Evolutionary conservation across 148 eudicot genomes (phyloP).

Genomic region (Rheum nobile): DNA sequence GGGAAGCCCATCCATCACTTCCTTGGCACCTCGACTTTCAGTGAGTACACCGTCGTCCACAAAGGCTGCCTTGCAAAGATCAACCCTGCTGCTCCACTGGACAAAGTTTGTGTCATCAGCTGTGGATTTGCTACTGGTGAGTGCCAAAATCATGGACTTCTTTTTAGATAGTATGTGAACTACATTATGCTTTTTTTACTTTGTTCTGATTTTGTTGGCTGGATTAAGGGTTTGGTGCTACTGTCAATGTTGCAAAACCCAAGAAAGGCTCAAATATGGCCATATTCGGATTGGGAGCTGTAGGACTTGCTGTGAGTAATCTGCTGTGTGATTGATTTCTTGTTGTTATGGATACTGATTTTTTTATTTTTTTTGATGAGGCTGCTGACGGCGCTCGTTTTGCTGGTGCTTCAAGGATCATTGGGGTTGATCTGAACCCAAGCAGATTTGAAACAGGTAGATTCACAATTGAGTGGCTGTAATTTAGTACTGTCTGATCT

Average conservation of each 20-base stretch:
- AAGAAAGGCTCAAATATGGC: constrained; percentile 68
- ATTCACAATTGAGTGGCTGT: not conserved
- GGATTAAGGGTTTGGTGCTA: constrained; percentile 62
- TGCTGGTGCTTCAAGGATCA: constrained; percentile 79
- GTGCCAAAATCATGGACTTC: not conserved
- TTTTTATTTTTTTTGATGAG: constrained; percentile 4
- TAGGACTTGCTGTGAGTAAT: constrained; percentile 83
- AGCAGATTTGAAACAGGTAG: constrained; percentile 31
- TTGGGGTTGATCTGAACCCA: constrained; percentile 24
- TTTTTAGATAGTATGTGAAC: no score
- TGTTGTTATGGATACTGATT: not conserved
- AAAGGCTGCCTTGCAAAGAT: constrained; percentile 4
- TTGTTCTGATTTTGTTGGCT: not conserved
- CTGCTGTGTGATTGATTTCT: not conserved
- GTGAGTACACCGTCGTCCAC: not conserved
- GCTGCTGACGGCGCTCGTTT: constrained; percentile 57
- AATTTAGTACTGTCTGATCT: not conserved
- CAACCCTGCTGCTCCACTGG: not conserved
- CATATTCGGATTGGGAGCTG: constrained; percentile 77
- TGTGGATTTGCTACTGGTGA: constrained; percentile 4
- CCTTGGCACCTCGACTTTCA: not conserved
- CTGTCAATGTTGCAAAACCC: constrained; percentile 80
- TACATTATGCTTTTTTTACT: not conserved
- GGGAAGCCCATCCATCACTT: not conserved
- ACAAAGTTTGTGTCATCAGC: not conserved